Conservation (phyloP, 495 filamentous ascomycete species). For the Ascobolus immersus region DNA sequence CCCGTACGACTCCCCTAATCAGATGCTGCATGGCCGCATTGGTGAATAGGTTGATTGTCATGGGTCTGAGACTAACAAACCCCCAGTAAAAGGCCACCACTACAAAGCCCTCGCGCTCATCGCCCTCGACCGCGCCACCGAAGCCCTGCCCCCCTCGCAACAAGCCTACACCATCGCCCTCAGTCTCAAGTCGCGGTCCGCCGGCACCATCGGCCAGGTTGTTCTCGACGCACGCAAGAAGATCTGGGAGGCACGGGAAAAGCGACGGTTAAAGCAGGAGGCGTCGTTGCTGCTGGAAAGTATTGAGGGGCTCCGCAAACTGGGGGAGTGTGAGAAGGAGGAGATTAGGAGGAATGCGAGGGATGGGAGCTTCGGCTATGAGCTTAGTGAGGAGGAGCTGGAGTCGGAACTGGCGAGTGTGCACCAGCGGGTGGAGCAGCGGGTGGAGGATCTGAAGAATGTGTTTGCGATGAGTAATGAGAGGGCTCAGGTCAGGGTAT, state of each 20-base stretch:
- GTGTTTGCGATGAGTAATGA: constrained; percentile 37
- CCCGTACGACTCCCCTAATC: constrained; percentile 10
- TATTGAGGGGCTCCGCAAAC: constrained; percentile 5
- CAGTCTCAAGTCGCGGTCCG: constrained; percentile 20
- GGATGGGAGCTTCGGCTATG: no score
- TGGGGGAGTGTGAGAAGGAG: constrained; percentile 24
- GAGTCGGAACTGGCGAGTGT: constrained; percentile 27
- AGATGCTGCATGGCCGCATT: no score
- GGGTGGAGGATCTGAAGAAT: constrained; percentile 30
- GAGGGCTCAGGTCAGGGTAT: constrained; percentile 22
- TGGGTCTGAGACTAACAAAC: no score
- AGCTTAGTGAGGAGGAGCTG: constrained; percentile 24
- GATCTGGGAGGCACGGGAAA: constrained; percentile 32
- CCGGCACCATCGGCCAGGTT: constrained; percentile 35
- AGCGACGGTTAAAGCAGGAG: constrained; percentile 24
- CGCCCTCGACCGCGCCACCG: constrained; percentile 42
- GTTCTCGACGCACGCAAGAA: constrained; percentile 61
- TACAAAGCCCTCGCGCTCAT: constrained; percentile 68
- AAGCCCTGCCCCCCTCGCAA: constrained; percentile 44
- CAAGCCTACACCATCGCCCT: constrained; percentile 51
- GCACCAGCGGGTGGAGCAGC: constrained; percentile 23
- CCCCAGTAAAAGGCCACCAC: constrained; percentile 48
- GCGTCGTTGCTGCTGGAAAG: constrained; percentile 8
- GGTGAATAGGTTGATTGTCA: no score
- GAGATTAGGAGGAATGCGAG: constrained; percentile 22